Percentiles rank a stretch among this genome's conserved stretches.
These are phyloP conservation scores for Persicaria tinctoria DNA, from an alignment of 148 eudicot genomes.

Conservation along the genomic window DNA sequence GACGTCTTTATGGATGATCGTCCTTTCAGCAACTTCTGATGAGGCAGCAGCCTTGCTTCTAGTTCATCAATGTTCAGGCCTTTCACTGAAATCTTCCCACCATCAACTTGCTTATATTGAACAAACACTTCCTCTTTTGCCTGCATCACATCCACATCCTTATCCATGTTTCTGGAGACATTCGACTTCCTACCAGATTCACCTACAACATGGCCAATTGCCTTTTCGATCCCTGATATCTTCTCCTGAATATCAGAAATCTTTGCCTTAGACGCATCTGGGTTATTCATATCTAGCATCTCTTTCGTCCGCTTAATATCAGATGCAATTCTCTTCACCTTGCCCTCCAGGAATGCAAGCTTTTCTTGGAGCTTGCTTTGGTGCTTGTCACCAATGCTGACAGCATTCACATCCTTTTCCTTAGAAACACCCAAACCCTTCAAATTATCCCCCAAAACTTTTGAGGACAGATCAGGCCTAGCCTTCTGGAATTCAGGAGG, in stretches of 20 bases:
- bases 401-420: conserved; percentile 30
- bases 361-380: conserved; percentile 78
- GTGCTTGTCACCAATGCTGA: conserved; percentile 27
- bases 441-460: conserved; percentile 16
- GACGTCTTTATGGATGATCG: conserved; percentile 28
- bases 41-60: conserved; percentile 78
- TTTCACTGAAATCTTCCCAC: conserved; percentile 33
- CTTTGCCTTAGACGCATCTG: conserved; percentile 68
- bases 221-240: conserved; percentile 85
- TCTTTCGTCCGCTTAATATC: conserved; percentile 93
- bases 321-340: conserved; percentile 83
- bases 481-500: conserved; percentile 10
- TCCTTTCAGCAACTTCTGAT: conserved; percentile 57
- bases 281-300: conserved; percentile 76
- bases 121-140: conserved; percentile 7
- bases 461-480: conserved; percentile 12
- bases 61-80: conserved; percentile 60
- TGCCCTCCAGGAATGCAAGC: conserved; percentile 85
- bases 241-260: conserved; percentile 79
- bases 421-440: conserved; percentile 17
- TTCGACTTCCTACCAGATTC: conserved; percentile 22
- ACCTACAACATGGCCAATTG: conserved; percentile 50
- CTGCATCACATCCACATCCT: conserved; percentile 14
- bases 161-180: conserved; percentile 5
- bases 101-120: conserved; percentile 19